phyloP scores from a whole-genome alignment of 768 basidiomycete species.

The Tricholoma bakamatsutake region DNA sequence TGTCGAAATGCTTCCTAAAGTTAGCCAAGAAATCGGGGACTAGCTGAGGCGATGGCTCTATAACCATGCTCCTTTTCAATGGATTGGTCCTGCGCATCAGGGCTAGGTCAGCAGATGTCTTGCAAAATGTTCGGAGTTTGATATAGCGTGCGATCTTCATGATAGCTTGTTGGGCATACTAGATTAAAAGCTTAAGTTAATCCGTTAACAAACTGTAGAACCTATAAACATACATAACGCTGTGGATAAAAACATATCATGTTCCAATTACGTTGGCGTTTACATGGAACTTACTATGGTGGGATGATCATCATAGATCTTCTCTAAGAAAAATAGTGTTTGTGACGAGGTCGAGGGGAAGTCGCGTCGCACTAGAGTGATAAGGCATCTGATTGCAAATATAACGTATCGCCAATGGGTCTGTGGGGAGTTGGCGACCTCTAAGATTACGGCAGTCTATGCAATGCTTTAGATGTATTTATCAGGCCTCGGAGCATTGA shows the following conservation, averaged over 20 bases:
- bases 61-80: slow-evolving; percentile 44
- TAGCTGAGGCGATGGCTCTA: slow-evolving; percentile 45
- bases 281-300: slow-evolving; percentile 46
- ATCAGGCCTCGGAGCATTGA: slow-evolving; percentile 1
- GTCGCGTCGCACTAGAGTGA: slow-evolving; percentile 67
- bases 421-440: slow-evolving; percentile 49
- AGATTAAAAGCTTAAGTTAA: slow-evolving; percentile 1
- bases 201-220: not conserved
- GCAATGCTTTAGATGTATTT: slow-evolving; percentile 1
- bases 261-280: not conserved
- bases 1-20: slow-evolving; percentile 47
- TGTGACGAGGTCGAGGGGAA: slow-evolving; percentile 41
- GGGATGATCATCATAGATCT: slow-evolving; percentile 57
- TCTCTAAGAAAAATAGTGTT: slow-evolving; percentile 53
- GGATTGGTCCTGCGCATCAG: slow-evolving; percentile 64
- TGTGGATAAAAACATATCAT: slow-evolving; percentile 19
- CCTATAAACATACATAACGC: slow-evolving; percentile 48
- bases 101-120: slow-evolving; percentile 49
- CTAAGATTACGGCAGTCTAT: slow-evolving; percentile 40
- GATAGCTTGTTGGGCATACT: slow-evolving; percentile 70
- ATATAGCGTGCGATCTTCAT: slow-evolving; percentile 75
- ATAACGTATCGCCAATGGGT: slow-evolving; percentile 83
- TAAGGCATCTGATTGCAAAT: slow-evolving; percentile 59
- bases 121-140: slow-evolving; percentile 73
- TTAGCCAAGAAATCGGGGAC: slow-evolving; percentile 50